These are phyloP conservation scores for Aspergillus funiculosus DNA, from an alignment of 495 filamentous ascomycete species.

Conservation along the genomic window DNA sequence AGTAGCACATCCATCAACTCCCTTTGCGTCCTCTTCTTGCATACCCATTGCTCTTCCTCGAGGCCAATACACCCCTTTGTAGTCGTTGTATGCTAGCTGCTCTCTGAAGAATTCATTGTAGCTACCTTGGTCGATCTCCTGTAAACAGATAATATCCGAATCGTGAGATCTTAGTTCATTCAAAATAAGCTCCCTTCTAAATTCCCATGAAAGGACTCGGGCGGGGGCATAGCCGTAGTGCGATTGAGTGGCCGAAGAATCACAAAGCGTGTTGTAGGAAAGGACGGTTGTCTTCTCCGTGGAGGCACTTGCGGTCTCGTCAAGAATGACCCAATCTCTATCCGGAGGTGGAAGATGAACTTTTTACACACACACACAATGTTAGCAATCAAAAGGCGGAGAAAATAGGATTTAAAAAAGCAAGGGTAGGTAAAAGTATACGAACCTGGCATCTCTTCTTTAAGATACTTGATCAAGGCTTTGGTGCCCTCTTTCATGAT, in stretches of 20 bases:
- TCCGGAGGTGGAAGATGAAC: slow-evolving; percentile 63
- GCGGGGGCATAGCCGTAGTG: slow-evolving; percentile 87
- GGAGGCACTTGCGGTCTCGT: slow-evolving; percentile 47
- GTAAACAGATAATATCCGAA: slow-evolving; percentile 85
- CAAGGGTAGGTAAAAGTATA: slow-evolving; percentile 6
- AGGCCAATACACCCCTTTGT: slow-evolving; percentile 88
- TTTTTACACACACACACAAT: slow-evolving; percentile 11
- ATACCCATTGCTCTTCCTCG: slow-evolving; percentile 84
- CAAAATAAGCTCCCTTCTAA: slow-evolving; percentile 73
- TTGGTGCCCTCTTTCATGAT: slow-evolving; percentile 83
- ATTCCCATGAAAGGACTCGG: slow-evolving; percentile 75
- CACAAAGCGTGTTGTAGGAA: slow-evolving; percentile 92
- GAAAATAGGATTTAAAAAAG: not conserved
- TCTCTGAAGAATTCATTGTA: slow-evolving; percentile 86
- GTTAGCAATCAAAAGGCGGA: slow-evolving; percentile 17
- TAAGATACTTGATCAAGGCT: slow-evolving; percentile 72
- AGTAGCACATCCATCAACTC: slow-evolving; percentile 90
- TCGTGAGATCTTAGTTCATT: slow-evolving; percentile 71
- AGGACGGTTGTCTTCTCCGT: slow-evolving; percentile 67
- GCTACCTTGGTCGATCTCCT: slow-evolving; percentile 85
- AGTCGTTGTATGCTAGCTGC: slow-evolving; percentile 73
- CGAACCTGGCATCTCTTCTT: slow-evolving; percentile 77
- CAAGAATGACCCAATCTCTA: slow-evolving; percentile 62
- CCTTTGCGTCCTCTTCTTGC: slow-evolving; percentile 76
- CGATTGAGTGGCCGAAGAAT: slow-evolving; percentile 74